Conservation (phyloP, 495 filamentous ascomycete species). For the Bacidia gigantensis region DNA sequence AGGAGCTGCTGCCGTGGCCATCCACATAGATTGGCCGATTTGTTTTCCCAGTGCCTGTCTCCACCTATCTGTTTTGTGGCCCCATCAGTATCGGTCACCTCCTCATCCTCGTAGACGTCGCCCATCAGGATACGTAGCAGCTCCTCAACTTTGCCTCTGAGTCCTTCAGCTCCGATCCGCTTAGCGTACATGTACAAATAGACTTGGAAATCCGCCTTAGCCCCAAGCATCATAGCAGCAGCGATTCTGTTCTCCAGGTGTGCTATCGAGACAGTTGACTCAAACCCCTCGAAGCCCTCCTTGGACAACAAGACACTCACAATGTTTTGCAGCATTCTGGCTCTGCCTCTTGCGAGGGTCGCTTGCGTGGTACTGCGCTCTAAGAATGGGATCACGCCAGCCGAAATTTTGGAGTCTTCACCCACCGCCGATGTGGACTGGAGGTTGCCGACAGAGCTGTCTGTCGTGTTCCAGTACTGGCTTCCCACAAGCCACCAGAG, state of each 20-base stretch:
- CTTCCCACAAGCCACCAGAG: slow-evolving; percentile 96
- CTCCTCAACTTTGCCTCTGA: slow-evolving; percentile 82
- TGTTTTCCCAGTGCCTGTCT: slow-evolving; percentile 39
- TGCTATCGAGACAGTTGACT: slow-evolving; percentile 78
- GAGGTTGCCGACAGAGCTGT: slow-evolving; percentile 63
- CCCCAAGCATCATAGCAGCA: slow-evolving; percentile 69
- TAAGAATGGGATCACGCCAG: slow-evolving; percentile 81
- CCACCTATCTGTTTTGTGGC: neutral
- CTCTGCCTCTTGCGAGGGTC: slow-evolving; percentile 77
- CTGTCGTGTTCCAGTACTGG: slow-evolving; percentile 97
- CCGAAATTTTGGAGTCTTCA: slow-evolving; percentile 55
- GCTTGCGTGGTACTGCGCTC: slow-evolving; percentile 92
- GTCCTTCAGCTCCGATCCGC: slow-evolving; percentile 77
- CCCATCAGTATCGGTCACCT: slow-evolving; percentile 33
- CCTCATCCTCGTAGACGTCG: slow-evolving; percentile 33
- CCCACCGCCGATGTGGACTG: slow-evolving; percentile 49
- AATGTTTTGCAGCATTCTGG: slow-evolving; percentile 75
- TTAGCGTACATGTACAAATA: slow-evolving; percentile 96
- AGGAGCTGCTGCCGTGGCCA: slow-evolving; percentile 76
- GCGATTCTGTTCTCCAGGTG: slow-evolving; percentile 93
- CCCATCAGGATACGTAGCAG: slow-evolving; percentile 68
- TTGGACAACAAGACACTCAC: slow-evolving; percentile 71
- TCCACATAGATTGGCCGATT: slow-evolving; percentile 53
- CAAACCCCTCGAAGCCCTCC: slow-evolving; percentile 86
- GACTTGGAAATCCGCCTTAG: slow-evolving; percentile 78